Conservation (phyloP, 805 yeast species). For the Kazachstania psychrophila region DNA sequence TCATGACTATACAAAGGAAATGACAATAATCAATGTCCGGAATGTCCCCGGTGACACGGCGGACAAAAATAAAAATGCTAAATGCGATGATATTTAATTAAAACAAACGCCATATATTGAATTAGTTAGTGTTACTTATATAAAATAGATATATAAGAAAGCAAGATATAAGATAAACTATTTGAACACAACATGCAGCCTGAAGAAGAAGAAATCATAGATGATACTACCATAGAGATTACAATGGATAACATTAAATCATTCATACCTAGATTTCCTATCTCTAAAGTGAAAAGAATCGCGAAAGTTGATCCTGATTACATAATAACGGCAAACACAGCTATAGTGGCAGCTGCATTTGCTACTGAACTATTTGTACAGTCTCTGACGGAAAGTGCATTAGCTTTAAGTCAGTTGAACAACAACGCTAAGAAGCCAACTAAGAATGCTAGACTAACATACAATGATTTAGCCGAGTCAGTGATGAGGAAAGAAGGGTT, state of each 20-base stretch:
- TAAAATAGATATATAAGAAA: too few species aligned
- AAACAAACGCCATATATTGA: too few species aligned
- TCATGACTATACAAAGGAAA: not conserved
- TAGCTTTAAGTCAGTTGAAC: constrained; percentile 14
- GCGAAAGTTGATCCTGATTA: constrained; percentile 24
- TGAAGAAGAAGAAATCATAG: too few species aligned
- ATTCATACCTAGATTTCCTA: constrained; percentile 12
- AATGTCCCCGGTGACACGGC: too few species aligned
- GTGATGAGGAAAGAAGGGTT: constrained; percentile 16
- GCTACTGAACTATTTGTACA: constrained; percentile 26
- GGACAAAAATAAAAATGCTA: too few species aligned
- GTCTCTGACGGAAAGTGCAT: constrained; percentile 19
- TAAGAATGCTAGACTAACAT: constrained; percentile 11
- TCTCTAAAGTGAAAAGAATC: constrained; percentile 24
- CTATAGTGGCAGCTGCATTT: constrained; percentile 22
- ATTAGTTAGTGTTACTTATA: too few species aligned
- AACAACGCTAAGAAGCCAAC: constrained; percentile 2
- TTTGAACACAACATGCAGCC: too few species aligned
- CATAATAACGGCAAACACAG: constrained; percentile 19
- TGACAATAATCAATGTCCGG: not conserved
- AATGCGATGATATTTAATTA: too few species aligned
- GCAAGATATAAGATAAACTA: too few species aligned
- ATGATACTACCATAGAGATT: not conserved
- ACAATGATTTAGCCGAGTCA: constrained; percentile 18
- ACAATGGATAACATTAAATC: not conserved